Evolutionary conservation across 1,139 yeast genomes (phyloP).

Genomic region (Hansenula sp.): DNA sequence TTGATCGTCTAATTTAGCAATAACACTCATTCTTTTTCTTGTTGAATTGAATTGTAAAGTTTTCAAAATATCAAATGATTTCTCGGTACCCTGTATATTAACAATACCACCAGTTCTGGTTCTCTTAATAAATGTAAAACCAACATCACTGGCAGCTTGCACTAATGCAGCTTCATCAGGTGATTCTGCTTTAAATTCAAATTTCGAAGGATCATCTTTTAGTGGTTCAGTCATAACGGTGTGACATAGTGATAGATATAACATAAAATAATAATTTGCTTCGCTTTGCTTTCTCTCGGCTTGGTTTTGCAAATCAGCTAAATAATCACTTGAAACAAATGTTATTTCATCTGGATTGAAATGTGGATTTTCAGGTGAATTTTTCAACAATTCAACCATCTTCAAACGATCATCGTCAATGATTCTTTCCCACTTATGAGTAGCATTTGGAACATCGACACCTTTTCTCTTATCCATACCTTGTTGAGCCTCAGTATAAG

Average conservation of each 20-base stretch:
- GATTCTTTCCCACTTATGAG: constrained; percentile 54
- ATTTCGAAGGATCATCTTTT: constrained; percentile 51
- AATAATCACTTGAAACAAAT: constrained; percentile 71
- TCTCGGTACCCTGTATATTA: constrained; percentile 69
- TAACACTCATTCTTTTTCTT: constrained; percentile 93
- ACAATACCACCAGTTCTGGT: constrained; percentile 68
- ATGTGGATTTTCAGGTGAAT: constrained; percentile 49
- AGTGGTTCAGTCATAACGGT: constrained; percentile 82
- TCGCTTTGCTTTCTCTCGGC: constrained; percentile 55
- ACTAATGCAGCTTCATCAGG: constrained; percentile 98
- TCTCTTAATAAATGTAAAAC: constrained; percentile 75
- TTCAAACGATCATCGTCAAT: constrained; percentile 60
- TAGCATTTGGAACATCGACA: constrained; percentile 68
- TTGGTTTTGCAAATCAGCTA: constrained; percentile 46
- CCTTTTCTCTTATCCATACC: constrained; percentile 91
- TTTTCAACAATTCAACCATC: constrained; percentile 59
- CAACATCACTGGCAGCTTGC: constrained; percentile 88
- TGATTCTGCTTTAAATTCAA: constrained; percentile 84
- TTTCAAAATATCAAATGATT: constrained; percentile 72
- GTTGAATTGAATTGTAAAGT: constrained; percentile 83
- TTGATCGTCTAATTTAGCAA: constrained; percentile 52
- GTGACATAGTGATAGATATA: constrained; percentile 87
- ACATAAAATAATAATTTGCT: constrained; percentile 77
- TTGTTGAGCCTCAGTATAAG: constrained; percentile 93
- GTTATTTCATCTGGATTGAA: constrained; percentile 62